Evolutionary conservation across 768 basidiomycete genomes (phyloP), one percentile per base, ranked within the genome.

Genomic region (Coprinopsis sp.): DNA sequence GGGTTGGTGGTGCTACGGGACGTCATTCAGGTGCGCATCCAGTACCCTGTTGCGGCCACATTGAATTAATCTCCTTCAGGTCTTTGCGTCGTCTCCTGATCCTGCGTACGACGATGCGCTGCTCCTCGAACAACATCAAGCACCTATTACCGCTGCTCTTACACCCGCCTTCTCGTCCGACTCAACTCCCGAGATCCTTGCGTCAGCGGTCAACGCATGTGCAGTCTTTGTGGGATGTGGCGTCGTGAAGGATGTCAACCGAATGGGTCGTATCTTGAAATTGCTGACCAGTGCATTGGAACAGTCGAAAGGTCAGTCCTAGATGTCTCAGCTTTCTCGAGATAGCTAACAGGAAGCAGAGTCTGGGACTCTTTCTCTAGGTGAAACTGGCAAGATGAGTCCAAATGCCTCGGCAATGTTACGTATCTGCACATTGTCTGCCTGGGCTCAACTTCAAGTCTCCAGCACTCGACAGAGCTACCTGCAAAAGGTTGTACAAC

Each of bases 111-210:
- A 90, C 27, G 91, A 91, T 49, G 82, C 89, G 0, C 72, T 94
- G 4, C 71, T 99, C 2, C 78, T 99, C 11, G 95, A 99, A 60
- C 96, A 99, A 62, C 88, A 96, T 63, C 96, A 99, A 67, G 95
- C 96, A 0, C 95, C 96, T 0, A 95, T 99, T 50, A 96, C 95
- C 2, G 92, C 96, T 16, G 96, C 96, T 0, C 74, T 98, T 14
- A 98, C 95, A 0, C 95, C 96, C 0, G 93, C 94, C 0, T 98
- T 99, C 59, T 92, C 91, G 1, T 77, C 91, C 0, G 96, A 98
- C 60, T 91, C 93, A 1, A 91, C 92, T 1, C 95, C 95, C 0
- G 95, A 99, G 61, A 94, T 98, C 25, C 60, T 97, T 31, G 90
- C 94, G 0, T 84, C 89, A 21, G 95, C 93, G 1, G 83, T 98